Evolutionary conservation across 495 filamentous ascomycete genomes (phyloP), one percentile per base, ranked within the genome.

Genomic region (Parathielavia hyrcaniae): DNA sequence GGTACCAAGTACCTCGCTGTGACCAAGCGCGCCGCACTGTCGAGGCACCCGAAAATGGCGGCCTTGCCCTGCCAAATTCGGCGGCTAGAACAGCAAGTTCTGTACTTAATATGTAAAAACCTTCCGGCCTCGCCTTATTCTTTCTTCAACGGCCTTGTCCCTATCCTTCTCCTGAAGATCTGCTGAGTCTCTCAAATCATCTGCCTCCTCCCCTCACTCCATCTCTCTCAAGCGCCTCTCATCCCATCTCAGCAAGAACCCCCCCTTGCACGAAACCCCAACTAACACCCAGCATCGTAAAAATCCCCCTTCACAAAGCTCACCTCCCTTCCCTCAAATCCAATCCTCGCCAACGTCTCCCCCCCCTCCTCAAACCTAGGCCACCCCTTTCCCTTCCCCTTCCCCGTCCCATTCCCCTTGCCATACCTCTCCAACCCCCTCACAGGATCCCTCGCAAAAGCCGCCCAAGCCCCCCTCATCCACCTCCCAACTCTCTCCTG

Each of bases 381-480:
- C 52, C 52, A 55, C 8, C 50, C 50, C 35, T 47, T 32, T 20
- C 20, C 20, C 45, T 32, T 26, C 0, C 19, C 17, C 43, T 26
- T 46, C 11, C 44, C 20, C 19, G 10, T 30, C 20, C 17, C 43
- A 6, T 22, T 23, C 43, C 2, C 34, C 19, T 14, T 23, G 4
- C 49, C 36, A 2, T 48, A 44, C 26, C 30, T 14, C 40, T 3
- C n/a, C 52, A 55, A 47, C 32, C 53, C 53, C 14, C 10, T 11
- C 12, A 5, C 19, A 4, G 80, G 79, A 65, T 81, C 73, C 50
- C 70, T 71, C 6, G 73, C 76, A 58, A 84, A 83, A 1, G 76
- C 71, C 4, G 72, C 75, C 79, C 77, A 79, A 6, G 74, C 76
- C 5, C 65, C 69, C 26, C 70, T 68, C 67, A 78, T 73, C 47